Evolutionary conservation across 768 basidiomycete species (phyloP), one percentile per base, ranked within the genome.

Genomic region (Termitomyces sp.): DNA sequence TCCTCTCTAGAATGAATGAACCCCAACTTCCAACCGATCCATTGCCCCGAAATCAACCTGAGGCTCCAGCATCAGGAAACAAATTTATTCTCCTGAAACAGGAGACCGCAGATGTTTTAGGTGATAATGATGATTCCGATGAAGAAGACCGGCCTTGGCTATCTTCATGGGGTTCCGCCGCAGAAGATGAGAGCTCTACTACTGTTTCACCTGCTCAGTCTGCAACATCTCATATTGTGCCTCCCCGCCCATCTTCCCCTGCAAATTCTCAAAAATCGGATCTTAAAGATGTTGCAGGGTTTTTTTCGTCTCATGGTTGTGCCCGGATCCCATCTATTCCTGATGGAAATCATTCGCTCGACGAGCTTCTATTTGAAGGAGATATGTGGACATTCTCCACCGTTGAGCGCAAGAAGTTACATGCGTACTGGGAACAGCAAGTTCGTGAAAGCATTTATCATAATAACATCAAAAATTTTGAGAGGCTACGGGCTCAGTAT

Each of bases 311-410:
- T 0, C 68, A 78, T 8, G 80, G 76, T 1, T 70, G 69, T 28
- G 48, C 63, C 2, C 56, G 43, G 1, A 58, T 77, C 9, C 84
- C 83, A 1, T 16, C 18, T 6, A 54, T 78, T 4, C 82, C 82
- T 4, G 46, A 57, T 0, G 57, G 65, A 13, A 40, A 72, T 61
- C 77, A 82, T 1, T 49, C 69, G 2, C 47, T 86, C 12, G 66
- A 71, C 1, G 64, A 61, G 4, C 70, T 84, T 13, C 68, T 81
- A 3, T 50, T 65, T 0, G 61, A 64, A 14, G 72, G 64, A 1
- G 65, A 73, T 32, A 71, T 87, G 20, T 90, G 87, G 88, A 51
- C 59, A 0, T 76, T 87, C 76, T 83, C 83, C 3, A 45, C 44
- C 4, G 7, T 32, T 0, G 88, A 90, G 63, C 78, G 88, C 2